phyloP scores from a whole-genome alignment of 2,329 filamentous ascomycete species.

The Aspergillus viridinutans region DNA sequence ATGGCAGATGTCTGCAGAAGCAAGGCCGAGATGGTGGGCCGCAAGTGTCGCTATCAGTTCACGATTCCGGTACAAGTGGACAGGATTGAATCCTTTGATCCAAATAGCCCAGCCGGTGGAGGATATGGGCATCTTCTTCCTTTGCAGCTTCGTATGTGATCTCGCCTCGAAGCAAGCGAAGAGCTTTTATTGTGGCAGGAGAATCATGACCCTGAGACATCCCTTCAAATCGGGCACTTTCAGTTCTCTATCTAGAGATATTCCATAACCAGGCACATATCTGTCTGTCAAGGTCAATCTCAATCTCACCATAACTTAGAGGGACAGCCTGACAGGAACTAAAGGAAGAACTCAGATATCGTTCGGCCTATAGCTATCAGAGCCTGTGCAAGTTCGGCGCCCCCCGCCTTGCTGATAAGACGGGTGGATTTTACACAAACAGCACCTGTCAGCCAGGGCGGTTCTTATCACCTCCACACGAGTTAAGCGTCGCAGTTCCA shows the following conservation, averaged over 20 bases:
- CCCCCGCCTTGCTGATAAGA: conserved; percentile 7
- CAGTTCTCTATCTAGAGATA: not conserved
- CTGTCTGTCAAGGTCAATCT: not conserved
- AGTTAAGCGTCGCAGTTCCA: not conserved
- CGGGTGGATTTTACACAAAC: not conserved
- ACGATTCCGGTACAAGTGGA: conserved; percentile 6
- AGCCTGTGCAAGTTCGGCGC: conserved; percentile 1
- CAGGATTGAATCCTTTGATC: conserved; percentile 11
- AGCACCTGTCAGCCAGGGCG: not conserved
- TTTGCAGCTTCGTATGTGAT: conserved; percentile 21
- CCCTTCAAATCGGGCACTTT: not conserved
- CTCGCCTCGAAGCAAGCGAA: conserved; percentile 15
- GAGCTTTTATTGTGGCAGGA: not conserved
- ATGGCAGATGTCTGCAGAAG: conserved; percentile 5
- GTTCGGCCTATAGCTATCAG: conserved; percentile 8
- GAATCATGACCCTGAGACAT: not conserved
- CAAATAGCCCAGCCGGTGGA: conserved; percentile 17
- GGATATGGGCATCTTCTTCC: conserved; percentile 19
- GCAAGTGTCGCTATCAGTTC: conserved; percentile 13
- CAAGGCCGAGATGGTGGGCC: conserved; percentile 21
- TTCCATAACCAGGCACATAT: too few species aligned
- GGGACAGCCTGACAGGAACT: not conserved
- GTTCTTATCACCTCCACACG: not conserved
- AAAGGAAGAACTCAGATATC: not conserved
- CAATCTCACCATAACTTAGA: not conserved